Evolutionary conservation across 2,329 filamentous ascomycete genomes (phyloP).

Genomic region (Apiospora saccharicola): DNA sequence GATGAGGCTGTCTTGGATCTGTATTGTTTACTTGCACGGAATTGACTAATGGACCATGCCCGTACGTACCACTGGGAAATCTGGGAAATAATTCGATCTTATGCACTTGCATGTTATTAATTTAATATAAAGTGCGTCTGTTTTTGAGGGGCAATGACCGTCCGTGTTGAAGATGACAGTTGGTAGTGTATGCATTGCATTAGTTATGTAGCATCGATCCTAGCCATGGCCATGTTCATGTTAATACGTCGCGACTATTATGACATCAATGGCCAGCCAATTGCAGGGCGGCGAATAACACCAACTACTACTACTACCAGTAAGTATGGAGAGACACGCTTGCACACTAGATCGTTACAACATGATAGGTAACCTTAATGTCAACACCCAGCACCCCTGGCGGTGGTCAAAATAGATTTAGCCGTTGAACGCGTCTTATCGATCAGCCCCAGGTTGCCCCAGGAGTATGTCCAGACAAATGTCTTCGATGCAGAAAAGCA

Average conservation of each 20-base stretch:
- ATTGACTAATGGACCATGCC: not conserved
- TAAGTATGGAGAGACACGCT: constrained; percentile 10
- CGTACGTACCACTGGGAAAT: not conserved
- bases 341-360: not conserved
- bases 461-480: not conserved
- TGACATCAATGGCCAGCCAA: constrained; percentile 2
- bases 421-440: constrained; percentile 15
- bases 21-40: not conserved
- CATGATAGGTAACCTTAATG: constrained; percentile 4
- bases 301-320: not conserved
- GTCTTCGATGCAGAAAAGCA: not conserved
- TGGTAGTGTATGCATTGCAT: constrained; percentile 14
- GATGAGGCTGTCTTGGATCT: constrained; percentile 17
- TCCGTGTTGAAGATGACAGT: not conserved
- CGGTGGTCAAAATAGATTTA: constrained; percentile 6
- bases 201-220: not conserved
- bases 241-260: not conserved
- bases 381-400: not conserved
- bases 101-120: not conserved
- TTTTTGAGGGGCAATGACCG: not conserved
- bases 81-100: not conserved
- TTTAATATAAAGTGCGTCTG: not conserved
- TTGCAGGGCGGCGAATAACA: not conserved
- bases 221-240: not conserved
- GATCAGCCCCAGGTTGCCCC: not conserved